Percentiles rank a stretch among this genome's conserved stretches.
These are phyloP conservation scores for Aspergillus sp. DNA, from an alignment of 2,329 filamentous ascomycete genomes.

Conservation along the genomic window DNA sequence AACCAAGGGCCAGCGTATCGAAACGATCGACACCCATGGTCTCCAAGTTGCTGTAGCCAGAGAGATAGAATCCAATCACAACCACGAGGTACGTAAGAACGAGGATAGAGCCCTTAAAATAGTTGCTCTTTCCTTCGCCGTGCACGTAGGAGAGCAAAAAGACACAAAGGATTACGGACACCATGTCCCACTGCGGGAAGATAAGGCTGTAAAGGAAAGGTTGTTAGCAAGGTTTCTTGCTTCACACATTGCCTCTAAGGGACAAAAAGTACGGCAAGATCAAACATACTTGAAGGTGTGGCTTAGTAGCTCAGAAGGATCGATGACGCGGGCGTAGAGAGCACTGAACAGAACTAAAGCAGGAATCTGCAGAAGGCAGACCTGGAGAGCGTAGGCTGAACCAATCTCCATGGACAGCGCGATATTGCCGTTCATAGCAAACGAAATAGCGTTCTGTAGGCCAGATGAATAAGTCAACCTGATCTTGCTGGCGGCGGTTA, in stretches of 20 bases:
- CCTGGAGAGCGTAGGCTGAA: slow-evolving; percentile 93
- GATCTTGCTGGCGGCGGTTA: too few species aligned
- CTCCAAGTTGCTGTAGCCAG: slow-evolving; percentile 61
- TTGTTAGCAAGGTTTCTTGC: slow-evolving; percentile 17
- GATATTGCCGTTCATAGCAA: slow-evolving; percentile 99
- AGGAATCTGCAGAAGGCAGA: slow-evolving; percentile 91
- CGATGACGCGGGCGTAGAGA: slow-evolving; percentile 62
- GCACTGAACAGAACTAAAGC: slow-evolving; percentile 90
- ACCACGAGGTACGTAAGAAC: slow-evolving; percentile 92
- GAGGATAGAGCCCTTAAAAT: slow-evolving; percentile 97
- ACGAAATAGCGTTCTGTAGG: slow-evolving; percentile 87
- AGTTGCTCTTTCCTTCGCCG: slow-evolving; percentile 98
- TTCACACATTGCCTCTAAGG: not conserved
- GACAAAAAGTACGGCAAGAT: not conserved
- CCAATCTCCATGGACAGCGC: slow-evolving; percentile 98
- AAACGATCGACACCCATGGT: slow-evolving; percentile 50
- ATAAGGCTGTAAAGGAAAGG: slow-evolving; percentile 61
- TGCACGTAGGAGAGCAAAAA: slow-evolving; percentile 98
- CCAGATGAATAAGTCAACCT: not conserved
- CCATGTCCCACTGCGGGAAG: slow-evolving; percentile 99
- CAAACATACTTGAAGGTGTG: slow-evolving; percentile 56
- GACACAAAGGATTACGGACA: slow-evolving; percentile 92
- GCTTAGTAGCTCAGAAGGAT: slow-evolving; percentile 53
- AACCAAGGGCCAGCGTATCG: slow-evolving; percentile 48
- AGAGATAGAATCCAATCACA: slow-evolving; percentile 86